Conservation (phyloP, 306 rosid species). For the Leucaena leucocephala region DNA sequence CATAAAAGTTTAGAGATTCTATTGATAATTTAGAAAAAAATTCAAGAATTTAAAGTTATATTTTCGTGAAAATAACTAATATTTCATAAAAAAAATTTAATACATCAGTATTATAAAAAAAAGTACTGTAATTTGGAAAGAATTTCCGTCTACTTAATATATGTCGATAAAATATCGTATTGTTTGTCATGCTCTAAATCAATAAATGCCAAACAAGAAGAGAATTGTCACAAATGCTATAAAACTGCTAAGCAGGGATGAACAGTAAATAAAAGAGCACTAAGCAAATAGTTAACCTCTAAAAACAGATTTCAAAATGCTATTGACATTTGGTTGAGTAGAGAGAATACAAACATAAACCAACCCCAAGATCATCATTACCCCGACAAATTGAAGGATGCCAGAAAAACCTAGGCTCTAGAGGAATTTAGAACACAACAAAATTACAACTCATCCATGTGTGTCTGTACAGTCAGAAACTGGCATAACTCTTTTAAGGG, state of each 20-base stretch:
- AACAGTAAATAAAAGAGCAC: background rate
- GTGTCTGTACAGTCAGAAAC: constrained; percentile 53
- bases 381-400: constrained; percentile 29
- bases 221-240: too few species aligned
- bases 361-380: constrained; percentile 35
- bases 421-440: constrained; percentile 23
- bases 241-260: background rate
- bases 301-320: background rate
- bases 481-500: constrained; percentile 31
- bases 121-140: background rate
- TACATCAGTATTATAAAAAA: too few species aligned
- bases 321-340: constrained; percentile 23
- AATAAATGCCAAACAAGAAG: background rate
- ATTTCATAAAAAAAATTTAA: too few species aligned
- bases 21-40: too few species aligned
- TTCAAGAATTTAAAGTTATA: too few species aligned
- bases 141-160: too few species aligned
- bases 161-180: background rate
- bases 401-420: constrained; percentile 29
- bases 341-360: constrained; percentile 27
- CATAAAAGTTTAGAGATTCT: too few species aligned
- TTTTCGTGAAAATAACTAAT: too few species aligned
- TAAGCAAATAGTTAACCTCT: background rate
- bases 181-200: background rate
- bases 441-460: constrained; percentile 34